phyloP scores from a whole-genome alignment of 495 filamentous ascomycete genomes.

The Cercophora sp. region DNA sequence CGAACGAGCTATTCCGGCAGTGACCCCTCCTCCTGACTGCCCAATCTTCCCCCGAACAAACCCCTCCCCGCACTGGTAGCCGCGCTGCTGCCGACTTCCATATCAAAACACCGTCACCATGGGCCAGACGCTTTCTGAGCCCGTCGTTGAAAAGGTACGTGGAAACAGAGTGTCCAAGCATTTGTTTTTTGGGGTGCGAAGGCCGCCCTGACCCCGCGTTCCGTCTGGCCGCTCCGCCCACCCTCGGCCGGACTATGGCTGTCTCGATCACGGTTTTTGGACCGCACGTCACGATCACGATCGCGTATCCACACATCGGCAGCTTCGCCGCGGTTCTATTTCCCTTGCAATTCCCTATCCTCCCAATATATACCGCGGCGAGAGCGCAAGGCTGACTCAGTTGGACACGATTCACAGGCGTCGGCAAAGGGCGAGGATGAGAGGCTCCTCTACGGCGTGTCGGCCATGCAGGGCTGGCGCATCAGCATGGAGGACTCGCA shows the following conservation, averaged over 20 bases:
- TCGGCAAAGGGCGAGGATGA: constrained; percentile 91
- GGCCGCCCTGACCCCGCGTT: not conserved
- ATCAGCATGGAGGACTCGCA: constrained; percentile 99
- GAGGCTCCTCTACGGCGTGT: constrained; percentile 85
- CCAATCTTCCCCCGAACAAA: constrained; percentile 18
- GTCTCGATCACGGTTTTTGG: not conserved
- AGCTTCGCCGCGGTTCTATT: constrained; percentile 1
- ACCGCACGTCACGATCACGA: not conserved
- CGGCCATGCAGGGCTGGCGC: constrained; percentile 99
- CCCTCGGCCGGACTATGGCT: not conserved
- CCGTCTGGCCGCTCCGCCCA: not conserved
- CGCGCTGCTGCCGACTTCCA: constrained; percentile 21
- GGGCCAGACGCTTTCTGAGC: constrained; percentile 99
- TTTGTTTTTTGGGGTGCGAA: too few species aligned
- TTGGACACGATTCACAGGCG: constrained; percentile 49
- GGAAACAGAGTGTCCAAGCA: too few species aligned
- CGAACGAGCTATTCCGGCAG: not conserved
- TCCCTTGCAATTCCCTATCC: constrained; percentile 19
- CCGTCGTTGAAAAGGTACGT: constrained; percentile 96
- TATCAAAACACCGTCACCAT: constrained; percentile 47
- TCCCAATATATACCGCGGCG: not conserved
- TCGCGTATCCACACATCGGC: not conserved
- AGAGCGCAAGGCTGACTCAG: constrained; percentile 16
- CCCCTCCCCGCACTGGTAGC: constrained; percentile 22
- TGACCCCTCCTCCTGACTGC: constrained; percentile 1